phyloP scores from a whole-genome alignment of 371 early-diverging fungal genomes.

The Mortierella sp. region DNA sequence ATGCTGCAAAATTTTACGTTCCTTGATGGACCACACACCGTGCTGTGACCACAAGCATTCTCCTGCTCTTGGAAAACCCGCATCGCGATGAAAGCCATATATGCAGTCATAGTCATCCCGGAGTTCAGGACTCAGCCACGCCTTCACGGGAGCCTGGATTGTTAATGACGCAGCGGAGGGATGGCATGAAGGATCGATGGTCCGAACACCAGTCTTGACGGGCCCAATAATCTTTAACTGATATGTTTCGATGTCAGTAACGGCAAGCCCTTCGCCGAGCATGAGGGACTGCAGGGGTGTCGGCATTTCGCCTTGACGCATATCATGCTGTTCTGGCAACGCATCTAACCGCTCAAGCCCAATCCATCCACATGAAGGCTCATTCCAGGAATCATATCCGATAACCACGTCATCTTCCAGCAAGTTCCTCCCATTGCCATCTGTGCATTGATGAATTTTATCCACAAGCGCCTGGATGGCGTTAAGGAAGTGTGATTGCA shows the following conservation, averaged over 20 bases:
- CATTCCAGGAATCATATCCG: constrained; percentile 83
- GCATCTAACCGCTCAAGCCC: constrained; percentile 59
- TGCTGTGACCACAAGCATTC: constrained; percentile 78
- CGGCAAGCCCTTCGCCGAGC: constrained; percentile 68
- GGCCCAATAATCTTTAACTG: constrained; percentile 65
- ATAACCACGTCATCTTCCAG: constrained; percentile 68
- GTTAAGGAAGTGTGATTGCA: constrained; percentile 73
- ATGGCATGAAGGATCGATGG: constrained; percentile 61
- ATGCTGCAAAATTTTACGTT: constrained; percentile 50
- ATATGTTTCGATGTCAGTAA: constrained; percentile 61
- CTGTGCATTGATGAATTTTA: constrained; percentile 54
- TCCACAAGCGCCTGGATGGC: constrained; percentile 59
- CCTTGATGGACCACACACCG: constrained; percentile 69
- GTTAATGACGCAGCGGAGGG: not conserved
- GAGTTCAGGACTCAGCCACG: constrained; percentile 59
- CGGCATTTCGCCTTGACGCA: constrained; percentile 71
- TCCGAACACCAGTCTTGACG: constrained; percentile 55
- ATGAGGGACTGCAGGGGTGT: constrained; percentile 71
- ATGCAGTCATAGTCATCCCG: constrained; percentile 41
- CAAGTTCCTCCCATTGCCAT: constrained; percentile 19
- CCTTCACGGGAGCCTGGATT: constrained; percentile 26
- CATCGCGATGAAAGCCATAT: constrained; percentile 56
- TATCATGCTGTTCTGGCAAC: constrained; percentile 60
- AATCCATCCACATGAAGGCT: constrained; percentile 76
- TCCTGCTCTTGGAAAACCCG: constrained; percentile 48